Base-by-base conservation (phyloP, 495 filamentous ascomycete genomes). In the Staphylotrichum longicolle region DNA sequence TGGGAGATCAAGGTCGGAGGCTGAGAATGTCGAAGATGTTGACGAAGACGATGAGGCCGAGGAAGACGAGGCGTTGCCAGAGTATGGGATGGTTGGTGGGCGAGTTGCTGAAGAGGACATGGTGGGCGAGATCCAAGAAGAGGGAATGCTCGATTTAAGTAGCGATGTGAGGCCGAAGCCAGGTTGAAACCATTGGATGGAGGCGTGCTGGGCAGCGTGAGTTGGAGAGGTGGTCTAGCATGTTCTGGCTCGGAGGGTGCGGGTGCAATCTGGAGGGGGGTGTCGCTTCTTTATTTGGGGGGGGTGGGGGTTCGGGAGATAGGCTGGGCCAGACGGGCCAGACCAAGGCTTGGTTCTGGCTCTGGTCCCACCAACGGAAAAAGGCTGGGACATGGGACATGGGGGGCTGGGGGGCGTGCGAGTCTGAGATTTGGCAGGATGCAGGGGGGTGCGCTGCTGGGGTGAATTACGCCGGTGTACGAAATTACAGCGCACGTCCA, bases 1-100 rank as follows among this genome's bases (percentile, higher is more conserved):
- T 6, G 45, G 35, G 11, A 75, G 69, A 51, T 77, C 76, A 57
- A 72, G 72, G 64, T 75, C 76, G 45, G 76, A 78, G 2, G 75
- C 70, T 7, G 77, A 77, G 57, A 75, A 54, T 2, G 58, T 27
- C 7, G 50, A 54, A 1, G 41, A 45, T 1, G 60, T 50, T 1
- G 60, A 55, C 2, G 52, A 32, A 58, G 56, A 51, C 5, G 59
- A 49, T 6, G 70, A 70, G 14, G 74, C 68, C 35, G 62, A 66
- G 34, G 67, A 70, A 3, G 75, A 72, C 0, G 70, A 71, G 4
- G 74, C 75, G 65, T 69, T 75, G 52, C 49, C 61, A 10, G 72
- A 63, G 63, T 78, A 79, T 39, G 71, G 70, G 10, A 69, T 64
- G 54, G 69, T 72, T 54, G 69, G 66, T 59, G 76, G 72, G 58